These are phyloP conservation scores for Dictyostelium purpureum DNA, from an alignment of 78 protist species.

Conservation along the genomic window DNA sequence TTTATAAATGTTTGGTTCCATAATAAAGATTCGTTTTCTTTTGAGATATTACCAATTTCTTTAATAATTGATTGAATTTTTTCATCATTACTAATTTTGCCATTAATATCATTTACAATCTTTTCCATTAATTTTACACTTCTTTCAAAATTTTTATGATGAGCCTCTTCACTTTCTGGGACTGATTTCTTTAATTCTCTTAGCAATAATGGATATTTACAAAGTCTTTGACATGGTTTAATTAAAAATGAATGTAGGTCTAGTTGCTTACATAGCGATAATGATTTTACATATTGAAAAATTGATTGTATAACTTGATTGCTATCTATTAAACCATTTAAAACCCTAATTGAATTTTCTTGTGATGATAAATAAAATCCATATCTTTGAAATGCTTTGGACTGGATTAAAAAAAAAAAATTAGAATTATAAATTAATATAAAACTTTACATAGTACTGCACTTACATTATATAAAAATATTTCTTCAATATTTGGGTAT, in stretches of 20 bases:
- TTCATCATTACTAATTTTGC: conserved; percentile 49
- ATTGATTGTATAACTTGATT: not conserved
- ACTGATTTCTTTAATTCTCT: conserved; percentile 65
- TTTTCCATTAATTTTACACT: conserved; percentile 43
- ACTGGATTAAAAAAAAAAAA: not conserved
- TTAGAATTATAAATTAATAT: not conserved
- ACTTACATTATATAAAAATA: conserved; percentile 41
- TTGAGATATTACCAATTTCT: conserved; percentile 29
- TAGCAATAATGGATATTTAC: conserved; percentile 59
- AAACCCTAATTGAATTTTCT: not conserved
- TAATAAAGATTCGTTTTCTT: conserved; percentile 12
- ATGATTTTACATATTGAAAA: conserved; percentile 25
- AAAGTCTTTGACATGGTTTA: conserved; percentile 69
- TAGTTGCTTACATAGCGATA: conserved; percentile 9
- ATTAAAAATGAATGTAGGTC: conserved; percentile 42
- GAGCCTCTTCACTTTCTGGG: conserved; percentile 40
- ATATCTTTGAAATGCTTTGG: not conserved
- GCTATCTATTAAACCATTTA: not conserved
- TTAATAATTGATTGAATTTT: conserved; percentile 13
- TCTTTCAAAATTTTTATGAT: conserved; percentile 37
- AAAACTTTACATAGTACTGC: not conserved
- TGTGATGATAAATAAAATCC: not conserved
- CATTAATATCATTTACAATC: conserved; percentile 49
- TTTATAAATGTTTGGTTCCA: conserved; percentile 1
- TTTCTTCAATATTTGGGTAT: conserved; percentile 63